A percentile compares a stretch with the other conserved stretches of the same genome.
phyloP scores from a whole-genome alignment of 2,329 filamentous ascomycete species.

The Xylariaceae sp. region DNA sequence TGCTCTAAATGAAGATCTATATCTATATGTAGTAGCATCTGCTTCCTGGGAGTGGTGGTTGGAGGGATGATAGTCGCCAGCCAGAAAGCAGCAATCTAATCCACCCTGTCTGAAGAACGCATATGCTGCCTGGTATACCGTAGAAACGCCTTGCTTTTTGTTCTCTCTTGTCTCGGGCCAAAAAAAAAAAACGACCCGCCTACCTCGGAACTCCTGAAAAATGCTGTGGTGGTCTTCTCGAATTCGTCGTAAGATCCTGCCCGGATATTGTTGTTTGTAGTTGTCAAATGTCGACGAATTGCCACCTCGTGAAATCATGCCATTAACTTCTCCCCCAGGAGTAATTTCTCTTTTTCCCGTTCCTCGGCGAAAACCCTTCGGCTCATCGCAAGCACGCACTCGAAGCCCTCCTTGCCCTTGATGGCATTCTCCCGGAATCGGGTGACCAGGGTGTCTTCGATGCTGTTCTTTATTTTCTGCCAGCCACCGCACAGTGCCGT shows the following conservation, averaged over 20 bases:
- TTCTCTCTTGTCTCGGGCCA: constrained; percentile 9
- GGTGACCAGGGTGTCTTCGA: constrained; percentile 88
- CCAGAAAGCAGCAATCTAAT: constrained; percentile 15
- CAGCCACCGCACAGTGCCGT: constrained; percentile 94
- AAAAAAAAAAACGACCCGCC: too few relatives aligned
- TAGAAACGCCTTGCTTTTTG: constrained; percentile 41
- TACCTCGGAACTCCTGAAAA: constrained; percentile 31
- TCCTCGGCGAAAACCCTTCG: constrained; percentile 90
- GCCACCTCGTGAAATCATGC: constrained; percentile 15
- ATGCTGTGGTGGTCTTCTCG: constrained; percentile 19
- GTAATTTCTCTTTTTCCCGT: constrained; percentile 61
- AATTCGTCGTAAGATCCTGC: constrained; percentile 14
- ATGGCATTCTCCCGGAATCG: constrained; percentile 89
- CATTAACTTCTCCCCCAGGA: constrained; percentile 36
- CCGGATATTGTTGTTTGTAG: constrained; percentile 9
- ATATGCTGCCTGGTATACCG: constrained; percentile 33
- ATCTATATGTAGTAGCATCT: constrained; percentile 10
- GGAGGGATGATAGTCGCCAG: constrained; percentile 1
- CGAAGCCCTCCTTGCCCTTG: constrained; percentile 92
- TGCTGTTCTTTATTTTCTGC: constrained; percentile 95
- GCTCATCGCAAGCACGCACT: constrained; percentile 92
- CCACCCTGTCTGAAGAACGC: constrained; percentile 8
- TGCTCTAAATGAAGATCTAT: constrained; percentile 10
- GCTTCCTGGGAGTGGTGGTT: background rate
- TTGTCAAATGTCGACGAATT: too few relatives aligned